Conservation (phyloP, 192 early-diverging fungal species). For the Coemansia sp. region DNA sequence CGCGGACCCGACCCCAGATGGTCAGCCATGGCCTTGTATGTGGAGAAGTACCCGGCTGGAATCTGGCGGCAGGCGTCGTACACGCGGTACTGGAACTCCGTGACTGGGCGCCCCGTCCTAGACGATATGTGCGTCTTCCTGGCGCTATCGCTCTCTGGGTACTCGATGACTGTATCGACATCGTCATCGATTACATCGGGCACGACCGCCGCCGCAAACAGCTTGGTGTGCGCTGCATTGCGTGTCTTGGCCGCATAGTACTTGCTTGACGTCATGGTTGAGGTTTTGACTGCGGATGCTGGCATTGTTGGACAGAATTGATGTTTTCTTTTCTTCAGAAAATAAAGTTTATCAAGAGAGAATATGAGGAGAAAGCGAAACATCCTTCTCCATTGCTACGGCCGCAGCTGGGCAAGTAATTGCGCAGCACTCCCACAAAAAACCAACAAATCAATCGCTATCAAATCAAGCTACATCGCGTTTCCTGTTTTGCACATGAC, state of each 20-base stretch:
- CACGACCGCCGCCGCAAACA: slow-evolving; percentile 29
- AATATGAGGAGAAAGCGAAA: too few species aligned
- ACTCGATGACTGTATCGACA: slow-evolving; percentile 45
- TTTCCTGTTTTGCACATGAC: too few species aligned
- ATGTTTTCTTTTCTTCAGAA: too few species aligned
- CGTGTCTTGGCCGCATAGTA: slow-evolving; percentile 27
- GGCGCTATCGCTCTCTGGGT: slow-evolving; percentile 49
- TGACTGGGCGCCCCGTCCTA: slow-evolving; percentile 61
- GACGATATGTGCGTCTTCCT: slow-evolving; percentile 56
- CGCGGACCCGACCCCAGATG: slow-evolving; percentile 61
- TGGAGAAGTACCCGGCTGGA: slow-evolving; percentile 63
- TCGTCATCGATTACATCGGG: slow-evolving; percentile 53
- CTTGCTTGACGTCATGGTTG: slow-evolving; percentile 13
- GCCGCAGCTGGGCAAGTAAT: background rate
- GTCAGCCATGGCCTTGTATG: slow-evolving; percentile 67
- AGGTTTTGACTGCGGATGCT: slow-evolving; percentile 9
- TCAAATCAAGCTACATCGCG: too few species aligned
- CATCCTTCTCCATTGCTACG: too few species aligned
- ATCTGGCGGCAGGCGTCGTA: slow-evolving; percentile 69
- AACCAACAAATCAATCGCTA: background rate
- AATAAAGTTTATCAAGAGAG: background rate
- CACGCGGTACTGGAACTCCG: slow-evolving; percentile 71
- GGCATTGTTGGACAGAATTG: slow-evolving; percentile 2
- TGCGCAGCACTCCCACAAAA: background rate
- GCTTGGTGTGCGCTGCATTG: slow-evolving; percentile 32